A percentile compares a stretch with the other conserved stretches of the same genome.
Conservation (phyloP, 1,284 basidiomycete genomes). For the Puccinia novopanici region DNA sequence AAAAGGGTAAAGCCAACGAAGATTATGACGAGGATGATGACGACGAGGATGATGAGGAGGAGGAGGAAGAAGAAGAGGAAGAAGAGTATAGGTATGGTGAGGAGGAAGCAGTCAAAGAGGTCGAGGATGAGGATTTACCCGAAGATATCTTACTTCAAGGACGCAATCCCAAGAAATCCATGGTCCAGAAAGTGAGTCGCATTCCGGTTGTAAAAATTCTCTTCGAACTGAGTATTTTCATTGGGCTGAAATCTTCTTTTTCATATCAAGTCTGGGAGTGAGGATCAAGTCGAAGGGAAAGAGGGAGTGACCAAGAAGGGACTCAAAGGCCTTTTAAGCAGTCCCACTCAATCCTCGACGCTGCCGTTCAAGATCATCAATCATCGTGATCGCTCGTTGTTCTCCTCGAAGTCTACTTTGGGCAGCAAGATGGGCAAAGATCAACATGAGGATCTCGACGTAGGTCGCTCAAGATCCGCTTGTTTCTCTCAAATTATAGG, state of each 20-base stretch:
- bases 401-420: neutral
- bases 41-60: slow-evolving; percentile 19
- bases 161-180: slow-evolving; percentile 2
- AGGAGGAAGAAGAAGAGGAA: slow-evolving; percentile 2
- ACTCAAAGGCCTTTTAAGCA: neutral
- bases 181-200: slow-evolving; percentile 4
- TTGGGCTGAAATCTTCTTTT: neutral
- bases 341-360: neutral
- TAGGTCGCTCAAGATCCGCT: neutral
- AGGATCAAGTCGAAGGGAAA: neutral
- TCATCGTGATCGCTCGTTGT: neutral
- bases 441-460: slow-evolving; percentile 3
- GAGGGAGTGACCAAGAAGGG: neutral
- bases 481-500: neutral
- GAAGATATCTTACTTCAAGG: neutral
- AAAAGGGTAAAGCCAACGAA: neutral
- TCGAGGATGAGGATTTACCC: slow-evolving; percentile 10
- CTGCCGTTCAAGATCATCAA: slow-evolving; percentile 4
- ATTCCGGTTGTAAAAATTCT: neutral
- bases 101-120: neutral
- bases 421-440: neutral
- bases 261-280: neutral
- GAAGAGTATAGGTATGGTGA: neutral
- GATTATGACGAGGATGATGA: neutral
- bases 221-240: neutral